A percentile compares a stretch with the other conserved stretches of the same genome.
Evolutionary conservation across 1,139 yeast genomes (phyloP).

Genomic region (Ashbya aceris): DNA sequence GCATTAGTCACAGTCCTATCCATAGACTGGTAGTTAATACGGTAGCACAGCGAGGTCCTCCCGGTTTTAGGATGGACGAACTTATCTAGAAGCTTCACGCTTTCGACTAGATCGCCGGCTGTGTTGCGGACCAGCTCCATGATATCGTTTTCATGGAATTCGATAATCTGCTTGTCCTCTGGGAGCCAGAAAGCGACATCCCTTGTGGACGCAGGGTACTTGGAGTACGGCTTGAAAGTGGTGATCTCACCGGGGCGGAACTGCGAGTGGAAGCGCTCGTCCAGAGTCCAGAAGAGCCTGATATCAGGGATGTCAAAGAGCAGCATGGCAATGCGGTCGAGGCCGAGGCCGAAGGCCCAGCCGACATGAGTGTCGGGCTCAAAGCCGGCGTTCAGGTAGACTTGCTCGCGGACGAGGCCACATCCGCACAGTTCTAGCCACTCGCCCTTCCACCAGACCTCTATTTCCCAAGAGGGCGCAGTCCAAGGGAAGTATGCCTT

Average conservation of each 20-base stretch:
- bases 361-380: conserved; percentile 52
- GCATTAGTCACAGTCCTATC: conserved; percentile 79
- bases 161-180: conserved; percentile 22
- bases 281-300: conserved; percentile 83
- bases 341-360: conserved; percentile 97
- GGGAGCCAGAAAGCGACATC: conserved; percentile 93
- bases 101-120: conserved; percentile 86
- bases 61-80: conserved; percentile 80
- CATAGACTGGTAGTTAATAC: conserved; percentile 92
- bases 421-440: conserved; percentile 98
- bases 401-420: conserved; percentile 79
- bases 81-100: conserved; percentile 70
- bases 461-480: conserved; percentile 96
- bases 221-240: conserved; percentile 80
- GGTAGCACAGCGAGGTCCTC: conserved; percentile 70
- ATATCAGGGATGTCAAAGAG: conserved; percentile 93
- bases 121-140: conserved; percentile 84
- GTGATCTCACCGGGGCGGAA: conserved; percentile 56
- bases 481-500: conserved; percentile 98
- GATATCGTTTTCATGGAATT: conserved; percentile 75
- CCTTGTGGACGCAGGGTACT: conserved; percentile 77
- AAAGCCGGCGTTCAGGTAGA: conserved; percentile 63
- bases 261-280: conserved; percentile 68
- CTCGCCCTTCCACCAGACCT: conserved; percentile 98
- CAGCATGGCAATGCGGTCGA: conserved; percentile 93